A percentile compares a stretch with the other conserved stretches of the same genome.
Conservation (phyloP, 202 grass and related monocot genomes). For the Dendrocalamus latiflorus region DNA sequence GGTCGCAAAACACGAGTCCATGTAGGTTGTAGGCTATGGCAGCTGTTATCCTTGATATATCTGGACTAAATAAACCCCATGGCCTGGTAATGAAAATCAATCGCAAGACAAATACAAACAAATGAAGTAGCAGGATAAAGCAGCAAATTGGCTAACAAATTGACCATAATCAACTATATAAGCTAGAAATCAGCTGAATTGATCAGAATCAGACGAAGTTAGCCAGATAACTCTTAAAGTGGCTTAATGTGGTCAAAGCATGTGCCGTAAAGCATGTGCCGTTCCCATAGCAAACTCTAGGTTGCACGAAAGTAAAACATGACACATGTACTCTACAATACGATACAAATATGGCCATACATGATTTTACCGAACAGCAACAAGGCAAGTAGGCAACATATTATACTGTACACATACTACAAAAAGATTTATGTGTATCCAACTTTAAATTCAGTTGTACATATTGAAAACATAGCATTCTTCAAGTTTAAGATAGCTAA, state of each 20-base stretch:
- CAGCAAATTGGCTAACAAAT: neutral
- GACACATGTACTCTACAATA: neutral
- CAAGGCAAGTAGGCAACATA: too few relatives aligned
- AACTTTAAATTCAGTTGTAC: too few relatives aligned
- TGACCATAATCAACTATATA: neutral
- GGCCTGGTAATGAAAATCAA: neutral
- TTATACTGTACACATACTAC: neutral
- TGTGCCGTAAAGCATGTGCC: too few relatives aligned
- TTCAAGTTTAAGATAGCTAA: neutral
- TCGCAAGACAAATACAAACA: neutral
- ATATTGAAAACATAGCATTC: neutral
- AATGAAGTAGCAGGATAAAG: neutral
- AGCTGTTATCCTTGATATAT: neutral
- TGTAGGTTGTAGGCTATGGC: neutral
- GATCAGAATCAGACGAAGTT: neutral
- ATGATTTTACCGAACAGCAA: conserved; percentile 5
- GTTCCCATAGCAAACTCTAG: neutral
- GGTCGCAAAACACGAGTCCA: neutral
- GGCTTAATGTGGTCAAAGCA: conserved; percentile 18
- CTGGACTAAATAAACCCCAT: neutral
- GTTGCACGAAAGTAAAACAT: conserved; percentile 10
- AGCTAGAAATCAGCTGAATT: neutral
- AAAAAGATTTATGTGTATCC: neutral
- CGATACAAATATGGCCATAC: neutral
- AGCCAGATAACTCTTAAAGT: neutral